These are phyloP conservation scores for Guadua angustifolia DNA, from an alignment of 176 grass and related monocot species.

Conservation along the genomic window DNA sequence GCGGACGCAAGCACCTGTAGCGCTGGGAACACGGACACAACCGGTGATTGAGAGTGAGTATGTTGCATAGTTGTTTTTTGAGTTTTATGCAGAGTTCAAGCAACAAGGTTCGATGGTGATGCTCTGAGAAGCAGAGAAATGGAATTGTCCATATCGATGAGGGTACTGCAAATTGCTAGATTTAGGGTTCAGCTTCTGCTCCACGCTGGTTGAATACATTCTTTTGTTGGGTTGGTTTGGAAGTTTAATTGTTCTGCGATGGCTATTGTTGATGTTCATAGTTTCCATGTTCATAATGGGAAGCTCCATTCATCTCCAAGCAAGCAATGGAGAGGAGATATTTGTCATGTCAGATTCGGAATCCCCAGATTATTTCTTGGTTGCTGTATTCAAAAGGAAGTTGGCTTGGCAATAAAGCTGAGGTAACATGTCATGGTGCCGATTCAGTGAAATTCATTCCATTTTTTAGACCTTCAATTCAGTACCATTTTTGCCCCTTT, in stretches of 20 bases:
- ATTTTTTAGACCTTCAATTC: slow-evolving; percentile 36
- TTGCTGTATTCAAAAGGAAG: slow-evolving; percentile 56
- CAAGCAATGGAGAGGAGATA: slow-evolving; percentile 37
- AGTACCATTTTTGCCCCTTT: slow-evolving; percentile 5
- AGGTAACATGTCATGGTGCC: slow-evolving; percentile 43
- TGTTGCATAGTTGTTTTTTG: slow-evolving; percentile 37
- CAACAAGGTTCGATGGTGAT: slow-evolving; percentile 33
- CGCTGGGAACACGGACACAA: slow-evolving; percentile 60
- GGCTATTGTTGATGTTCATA: slow-evolving; percentile 53
- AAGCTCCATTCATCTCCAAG: slow-evolving; percentile 47
- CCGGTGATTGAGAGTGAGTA: slow-evolving; percentile 87
- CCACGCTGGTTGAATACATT: slow-evolving; percentile 40
- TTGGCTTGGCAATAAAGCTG: slow-evolving; percentile 68
- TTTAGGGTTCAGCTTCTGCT: slow-evolving; percentile 30
- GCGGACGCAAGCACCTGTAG: slow-evolving; percentile 65
- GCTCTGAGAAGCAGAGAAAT: not conserved
- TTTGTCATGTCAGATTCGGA: slow-evolving; percentile 33
- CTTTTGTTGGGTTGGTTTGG: slow-evolving; percentile 41
- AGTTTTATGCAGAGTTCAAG: slow-evolving; percentile 16
- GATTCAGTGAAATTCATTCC: slow-evolving; percentile 21
- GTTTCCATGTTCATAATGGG: slow-evolving; percentile 33
- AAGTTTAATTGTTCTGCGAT: slow-evolving; percentile 30
- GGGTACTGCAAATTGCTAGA: not conserved
- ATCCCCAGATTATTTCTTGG: slow-evolving; percentile 52
- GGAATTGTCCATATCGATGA: slow-evolving; percentile 2